Conservation (phyloP, 108 stramenopile genomes). For the Epipyxis sp. region DNA sequence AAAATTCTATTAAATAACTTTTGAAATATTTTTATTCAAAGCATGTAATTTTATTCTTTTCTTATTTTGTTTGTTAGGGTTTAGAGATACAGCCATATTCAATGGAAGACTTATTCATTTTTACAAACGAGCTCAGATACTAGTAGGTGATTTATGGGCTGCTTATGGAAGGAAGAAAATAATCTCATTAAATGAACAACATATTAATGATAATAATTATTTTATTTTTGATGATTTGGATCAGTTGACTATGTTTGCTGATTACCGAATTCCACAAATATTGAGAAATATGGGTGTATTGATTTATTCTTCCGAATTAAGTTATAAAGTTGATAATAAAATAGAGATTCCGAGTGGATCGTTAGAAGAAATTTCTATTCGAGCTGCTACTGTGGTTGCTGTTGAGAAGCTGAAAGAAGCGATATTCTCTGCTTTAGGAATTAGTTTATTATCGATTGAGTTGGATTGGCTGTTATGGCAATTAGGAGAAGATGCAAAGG, state of each 20-base stretch:
- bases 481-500: conserved; percentile 46
- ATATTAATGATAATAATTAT: conserved; percentile 23
- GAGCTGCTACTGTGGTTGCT: conserved; percentile 76
- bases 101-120: conserved; percentile 57
- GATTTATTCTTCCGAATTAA: conserved; percentile 60
- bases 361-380: conserved; percentile 73
- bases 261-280: conserved; percentile 85
- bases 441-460: conserved; percentile 40
- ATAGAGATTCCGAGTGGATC: conserved; percentile 57
- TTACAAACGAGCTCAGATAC: conserved; percentile 85
- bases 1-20: no score
- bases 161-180: conserved; percentile 52
- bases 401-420: conserved; percentile 66
- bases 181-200: conserved; percentile 8
- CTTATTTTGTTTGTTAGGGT: conserved; percentile 56
- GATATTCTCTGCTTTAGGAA: background rate
- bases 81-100: conserved; percentile 64
- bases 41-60: no score
- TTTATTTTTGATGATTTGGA: conserved; percentile 55
- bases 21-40: no score
- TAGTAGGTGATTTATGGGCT: conserved; percentile 77
- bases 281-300: conserved; percentile 68
- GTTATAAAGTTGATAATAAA: conserved; percentile 57
- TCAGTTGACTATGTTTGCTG: conserved; percentile 79
- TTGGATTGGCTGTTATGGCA: conserved; percentile 57